Evolutionary conservation across 116 monocot genomes (phyloP), one percentile per base, ranked within the genome.

Genomic region (Posidonia oceanica): DNA sequence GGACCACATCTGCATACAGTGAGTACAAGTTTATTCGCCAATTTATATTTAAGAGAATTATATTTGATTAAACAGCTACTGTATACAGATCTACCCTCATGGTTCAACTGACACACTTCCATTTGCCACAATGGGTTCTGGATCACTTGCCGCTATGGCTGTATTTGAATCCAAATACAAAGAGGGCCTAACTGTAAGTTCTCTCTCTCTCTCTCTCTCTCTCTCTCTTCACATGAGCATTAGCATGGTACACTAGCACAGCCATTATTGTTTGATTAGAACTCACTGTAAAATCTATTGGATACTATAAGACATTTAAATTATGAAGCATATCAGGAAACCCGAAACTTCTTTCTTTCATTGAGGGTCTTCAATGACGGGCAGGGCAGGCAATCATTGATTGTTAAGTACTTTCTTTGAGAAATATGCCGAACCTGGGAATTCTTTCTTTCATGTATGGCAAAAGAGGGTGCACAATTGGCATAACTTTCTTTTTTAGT

Each of bases 1-100:
- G 99, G 99, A 68, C 93, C 99, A 22, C 99, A 99, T 83, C 71
- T 99, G 58, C 99, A 99, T 69, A 99, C 99, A 52, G 99, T 99
- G 66, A 81, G 80, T 77, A 44, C 17, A 67, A n/a, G 64, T 16
- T 61, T 67, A 7, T 5, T 73, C 58, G 38, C 16, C 11, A 57
- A 52, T 21, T 61, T 22, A 15, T 37, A 70, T 17, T 29, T 16
- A 36, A 61, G 40, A 29, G 14, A 55, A 61, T 20, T 48, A 29
- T 18, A 7, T 66, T 17, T 64, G 11, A 48, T 58, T 40, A 38
- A 22, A 40, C 29, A n/a, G 36, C 20, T 70, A 15, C 56, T 42
- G n/a, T 41, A 22, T 76, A 39, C 71, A 94, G 94, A 82, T 94
- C 61, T 94, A 91, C 62, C 94, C 91, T 39, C 94, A 94, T 86